Conservation (phyloP, 192 early-diverging fungal genomes). For the Coemansia sp. region DNA sequence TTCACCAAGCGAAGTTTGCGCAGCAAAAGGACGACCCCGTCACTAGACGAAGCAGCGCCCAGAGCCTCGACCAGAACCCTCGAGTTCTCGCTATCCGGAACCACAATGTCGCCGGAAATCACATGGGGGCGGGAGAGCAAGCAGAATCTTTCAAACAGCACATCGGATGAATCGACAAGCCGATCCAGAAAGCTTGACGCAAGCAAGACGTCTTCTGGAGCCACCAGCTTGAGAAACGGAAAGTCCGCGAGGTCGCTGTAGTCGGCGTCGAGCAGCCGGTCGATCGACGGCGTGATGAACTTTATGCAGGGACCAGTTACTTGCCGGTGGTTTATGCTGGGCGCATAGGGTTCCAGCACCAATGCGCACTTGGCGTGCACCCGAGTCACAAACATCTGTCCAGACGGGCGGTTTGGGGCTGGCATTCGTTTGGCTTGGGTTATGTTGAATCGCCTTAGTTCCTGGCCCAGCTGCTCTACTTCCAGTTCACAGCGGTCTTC, state of each 20-base stretch:
- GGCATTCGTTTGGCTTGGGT: conserved; percentile 9
- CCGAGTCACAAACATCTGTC: conserved; percentile 20
- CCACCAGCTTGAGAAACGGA: conserved; percentile 39
- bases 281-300: conserved; percentile 32
- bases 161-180: conserved; percentile 25
- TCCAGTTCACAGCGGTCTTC: conserved; percentile 18
- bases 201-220: conserved; percentile 32
- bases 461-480: conserved; percentile 42
- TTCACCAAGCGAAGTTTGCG: conserved; percentile 11
- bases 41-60: conserved; percentile 27
- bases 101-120: conserved; percentile 29
- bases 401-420: background rate
- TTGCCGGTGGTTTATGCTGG: conserved; percentile 2
- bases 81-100: conserved; percentile 21
- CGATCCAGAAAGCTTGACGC: conserved; percentile 25
- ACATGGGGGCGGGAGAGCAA: conserved; percentile 29
- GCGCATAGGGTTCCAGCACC: conserved; percentile 28
- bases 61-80: conserved; percentile 31
- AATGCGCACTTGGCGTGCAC: conserved; percentile 30
- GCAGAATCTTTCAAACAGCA: conserved; percentile 31
- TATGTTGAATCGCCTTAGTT: conserved; percentile 21
- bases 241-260: conserved; percentile 21
- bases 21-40: conserved; percentile 36
- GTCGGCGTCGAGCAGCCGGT: conserved; percentile 29
- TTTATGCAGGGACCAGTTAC: conserved; percentile 26